Conservation (phyloP, 2,329 filamentous ascomycete genomes). For the Graphium sp. region DNA sequence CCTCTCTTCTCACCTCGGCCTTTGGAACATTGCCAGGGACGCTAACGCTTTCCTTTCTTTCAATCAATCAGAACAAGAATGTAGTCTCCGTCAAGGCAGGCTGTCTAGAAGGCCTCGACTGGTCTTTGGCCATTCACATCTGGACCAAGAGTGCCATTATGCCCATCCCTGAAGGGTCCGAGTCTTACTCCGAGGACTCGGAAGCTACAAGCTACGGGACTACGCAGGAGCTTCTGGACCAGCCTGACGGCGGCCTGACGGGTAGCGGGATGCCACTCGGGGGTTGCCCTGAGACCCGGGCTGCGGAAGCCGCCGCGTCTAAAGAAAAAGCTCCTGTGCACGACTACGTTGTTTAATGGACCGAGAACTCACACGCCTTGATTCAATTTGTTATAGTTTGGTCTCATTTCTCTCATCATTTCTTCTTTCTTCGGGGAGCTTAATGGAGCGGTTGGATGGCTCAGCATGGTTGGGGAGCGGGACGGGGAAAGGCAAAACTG, state of each 20-base stretch:
- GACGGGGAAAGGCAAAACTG: no score
- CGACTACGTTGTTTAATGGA: no score
- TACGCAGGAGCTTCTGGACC: slow-evolving; percentile 27
- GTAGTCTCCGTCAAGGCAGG: slow-evolving; percentile 51
- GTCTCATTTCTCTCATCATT: slow-evolving; percentile 11
- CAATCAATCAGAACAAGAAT: slow-evolving; percentile 27
- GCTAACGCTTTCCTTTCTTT: neutral
- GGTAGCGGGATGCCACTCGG: no score
- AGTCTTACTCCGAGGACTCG: slow-evolving; percentile 37
- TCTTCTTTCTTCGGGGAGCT: neutral
- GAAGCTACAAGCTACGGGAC: slow-evolving; percentile 19
- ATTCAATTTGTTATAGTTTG: no score
- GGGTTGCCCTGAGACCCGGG: no score
- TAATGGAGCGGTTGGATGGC: neutral
- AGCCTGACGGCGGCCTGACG: slow-evolving; percentile 19
- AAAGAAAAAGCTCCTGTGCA: slow-evolving; percentile 13
- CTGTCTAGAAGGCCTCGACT: slow-evolving; percentile 46
- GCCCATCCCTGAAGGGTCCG: slow-evolving; percentile 47
- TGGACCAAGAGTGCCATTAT: slow-evolving; percentile 53
- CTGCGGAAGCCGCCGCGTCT: slow-evolving; percentile 6
- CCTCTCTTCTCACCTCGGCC: neutral
- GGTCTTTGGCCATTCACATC: slow-evolving; percentile 45
- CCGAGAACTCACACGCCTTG: no score
- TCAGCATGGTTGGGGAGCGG: no score
- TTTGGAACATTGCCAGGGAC: no score